Conservation (phyloP, 306 rosid species). For the Quercus glauca region DNA sequence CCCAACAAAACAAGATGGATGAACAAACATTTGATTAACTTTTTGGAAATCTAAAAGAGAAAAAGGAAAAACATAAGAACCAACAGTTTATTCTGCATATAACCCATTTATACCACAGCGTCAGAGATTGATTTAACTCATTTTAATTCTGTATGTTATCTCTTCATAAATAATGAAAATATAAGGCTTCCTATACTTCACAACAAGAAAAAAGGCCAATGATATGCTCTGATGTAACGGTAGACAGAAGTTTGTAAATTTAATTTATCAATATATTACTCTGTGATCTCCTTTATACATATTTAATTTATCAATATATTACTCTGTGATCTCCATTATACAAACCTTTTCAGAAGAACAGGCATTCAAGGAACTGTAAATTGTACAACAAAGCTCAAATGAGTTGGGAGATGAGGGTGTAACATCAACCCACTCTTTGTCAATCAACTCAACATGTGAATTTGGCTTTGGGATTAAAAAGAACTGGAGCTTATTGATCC, state of each 20-base stretch:
- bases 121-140: too few relatives aligned
- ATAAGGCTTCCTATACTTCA: too few relatives aligned
- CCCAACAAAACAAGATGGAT: too few relatives aligned
- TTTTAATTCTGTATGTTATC: too few relatives aligned
- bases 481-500: constrained; percentile 57
- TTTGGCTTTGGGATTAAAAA: constrained; percentile 50
- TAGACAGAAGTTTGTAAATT: neutral
- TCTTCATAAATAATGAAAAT: too few relatives aligned
- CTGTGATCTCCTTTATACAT: constrained; percentile 53
- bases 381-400: constrained; percentile 56
- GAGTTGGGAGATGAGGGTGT: constrained; percentile 66
- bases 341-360: constrained; percentile 63
- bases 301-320: neutral
- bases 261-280: constrained; percentile 17
- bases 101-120: too few relatives aligned
- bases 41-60: too few relatives aligned
- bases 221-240: neutral
- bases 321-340: constrained; percentile 52
- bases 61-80: too few relatives aligned
- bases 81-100: too few relatives aligned
- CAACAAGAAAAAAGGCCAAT: neutral
- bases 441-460: constrained; percentile 58
- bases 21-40: too few relatives aligned
- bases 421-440: constrained; percentile 77
- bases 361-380: constrained; percentile 56